phyloP scores from a whole-genome alignment of 176 grass and related monocot genomes.

The Aegilops speltoides region DNA sequence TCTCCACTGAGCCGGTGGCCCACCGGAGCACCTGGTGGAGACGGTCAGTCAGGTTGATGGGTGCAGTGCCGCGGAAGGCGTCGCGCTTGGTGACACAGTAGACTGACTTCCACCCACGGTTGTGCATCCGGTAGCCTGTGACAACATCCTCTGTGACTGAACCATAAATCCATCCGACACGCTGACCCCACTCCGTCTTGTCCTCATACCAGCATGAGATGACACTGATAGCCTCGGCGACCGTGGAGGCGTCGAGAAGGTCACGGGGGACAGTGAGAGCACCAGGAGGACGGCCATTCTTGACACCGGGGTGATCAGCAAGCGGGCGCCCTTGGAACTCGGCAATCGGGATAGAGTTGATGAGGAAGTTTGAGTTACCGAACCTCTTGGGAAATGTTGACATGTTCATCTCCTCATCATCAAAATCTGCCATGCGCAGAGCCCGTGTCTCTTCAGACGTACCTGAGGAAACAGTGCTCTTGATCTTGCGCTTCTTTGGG shows the following conservation, averaged over 20 bases:
- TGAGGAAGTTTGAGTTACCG: conserved; percentile 80
- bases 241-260: conserved; percentile 90
- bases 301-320: conserved; percentile 93
- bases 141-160: conserved; percentile 98
- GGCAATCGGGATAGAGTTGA: conserved; percentile 91
- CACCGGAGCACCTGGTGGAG: conserved; percentile 97
- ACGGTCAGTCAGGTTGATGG: conserved; percentile 94
- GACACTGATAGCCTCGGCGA: conserved; percentile 87
- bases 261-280: conserved; percentile 80
- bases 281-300: conserved; percentile 83
- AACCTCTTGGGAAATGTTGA: conserved; percentile 94
- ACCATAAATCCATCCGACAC: conserved; percentile 98
- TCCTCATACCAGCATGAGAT: conserved; percentile 99
- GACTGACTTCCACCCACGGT: conserved; percentile 95
- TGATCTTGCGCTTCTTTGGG: conserved; percentile 59
- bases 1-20: conserved; percentile 97
- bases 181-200: conserved; percentile 94
- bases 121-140: conserved; percentile 99
- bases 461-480: conserved; percentile 5
- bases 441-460: conserved; percentile 70
- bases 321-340: conserved; percentile 94
- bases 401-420: conserved; percentile 92
- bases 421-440: conserved; percentile 76
- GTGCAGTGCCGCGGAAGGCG: conserved; percentile 91
- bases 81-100: conserved; percentile 98